Evolutionary conservation across 176 grass and related monocot species (phyloP).

Genomic region (Typha latifolia): DNA sequence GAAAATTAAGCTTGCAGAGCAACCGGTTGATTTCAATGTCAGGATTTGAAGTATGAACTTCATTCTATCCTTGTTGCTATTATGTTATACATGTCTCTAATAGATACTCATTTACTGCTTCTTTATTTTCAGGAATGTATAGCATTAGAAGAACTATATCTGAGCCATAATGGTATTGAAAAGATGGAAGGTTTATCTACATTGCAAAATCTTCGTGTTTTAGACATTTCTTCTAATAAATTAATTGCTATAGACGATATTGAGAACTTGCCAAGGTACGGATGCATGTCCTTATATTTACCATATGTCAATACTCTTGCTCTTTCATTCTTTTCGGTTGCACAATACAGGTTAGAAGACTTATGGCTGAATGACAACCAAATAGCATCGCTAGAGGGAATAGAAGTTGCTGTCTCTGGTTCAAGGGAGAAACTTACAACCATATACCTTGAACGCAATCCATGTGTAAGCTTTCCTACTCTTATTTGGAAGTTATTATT

Average conservation of each 20-base stretch:
- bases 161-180: slow-evolving; percentile 95
- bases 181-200: slow-evolving; percentile 87
- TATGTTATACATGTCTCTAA: not conserved
- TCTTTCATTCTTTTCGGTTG: slow-evolving; percentile 6
- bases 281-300: slow-evolving; percentile 1
- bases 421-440: slow-evolving; percentile 61
- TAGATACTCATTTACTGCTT: slow-evolving; percentile 2
- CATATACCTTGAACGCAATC: slow-evolving; percentile 95
- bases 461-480: slow-evolving; percentile 55
- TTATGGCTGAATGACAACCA: slow-evolving; percentile 98
- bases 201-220: slow-evolving; percentile 66
- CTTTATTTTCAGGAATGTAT: slow-evolving; percentile 48
- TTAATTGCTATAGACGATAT: slow-evolving; percentile 50
- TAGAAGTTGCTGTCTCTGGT: slow-evolving; percentile 53
- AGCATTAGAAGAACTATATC: slow-evolving; percentile 80
- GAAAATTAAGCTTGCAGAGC: slow-evolving; percentile 93
- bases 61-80: slow-evolving; percentile 2
- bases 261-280: slow-evolving; percentile 69
- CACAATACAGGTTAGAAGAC: slow-evolving; percentile 63
- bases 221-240: slow-evolving; percentile 97
- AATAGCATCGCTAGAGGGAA: slow-evolving; percentile 73
- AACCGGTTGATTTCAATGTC: slow-evolving; percentile 70
- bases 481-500: not conserved
- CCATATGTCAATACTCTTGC: slow-evolving; percentile 4
- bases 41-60: slow-evolving; percentile 66